Conservation (phyloP, 1,284 basidiomycete genomes). For the Hymenochaete sp. region DNA sequence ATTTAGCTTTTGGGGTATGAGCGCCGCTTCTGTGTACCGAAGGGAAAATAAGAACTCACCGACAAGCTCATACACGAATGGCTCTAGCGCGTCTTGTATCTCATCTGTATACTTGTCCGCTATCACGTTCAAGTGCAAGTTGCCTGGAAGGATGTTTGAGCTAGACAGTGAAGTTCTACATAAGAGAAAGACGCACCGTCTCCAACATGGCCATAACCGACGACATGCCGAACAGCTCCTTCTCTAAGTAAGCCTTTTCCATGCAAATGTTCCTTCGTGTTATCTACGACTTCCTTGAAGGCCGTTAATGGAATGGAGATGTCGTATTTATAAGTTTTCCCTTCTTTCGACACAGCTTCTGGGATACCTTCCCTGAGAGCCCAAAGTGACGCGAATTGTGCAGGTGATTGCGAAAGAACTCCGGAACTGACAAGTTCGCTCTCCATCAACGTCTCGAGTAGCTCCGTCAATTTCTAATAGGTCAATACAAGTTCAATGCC, state of each 20-base stretch:
- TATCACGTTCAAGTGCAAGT: slow-evolving; percentile 93
- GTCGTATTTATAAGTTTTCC: slow-evolving; percentile 97
- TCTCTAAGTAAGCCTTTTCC: slow-evolving; percentile 69
- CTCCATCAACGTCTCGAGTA: slow-evolving; percentile 78
- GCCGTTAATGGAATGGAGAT: slow-evolving; percentile 83
- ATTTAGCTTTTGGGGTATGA: slow-evolving; percentile 36
- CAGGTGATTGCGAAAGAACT: slow-evolving; percentile 86
- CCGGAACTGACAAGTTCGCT: slow-evolving; percentile 83
- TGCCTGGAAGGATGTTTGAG: slow-evolving; percentile 44
- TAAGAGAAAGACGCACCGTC: slow-evolving; percentile 56
- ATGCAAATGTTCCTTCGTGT: slow-evolving; percentile 65
- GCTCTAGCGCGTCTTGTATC: slow-evolving; percentile 84
- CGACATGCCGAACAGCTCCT: slow-evolving; percentile 69
- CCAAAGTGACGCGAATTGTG: slow-evolving; percentile 89
- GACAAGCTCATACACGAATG: slow-evolving; percentile 93
- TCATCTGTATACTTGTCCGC: slow-evolving; percentile 77
- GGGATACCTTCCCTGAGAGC: slow-evolving; percentile 90
- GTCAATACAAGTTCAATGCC: background rate
- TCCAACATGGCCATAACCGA: slow-evolving; percentile 95
- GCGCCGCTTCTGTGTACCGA: background rate
- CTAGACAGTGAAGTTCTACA: slow-evolving; percentile 11
- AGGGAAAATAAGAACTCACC: slow-evolving; percentile 35
- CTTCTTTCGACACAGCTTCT: slow-evolving; percentile 90
- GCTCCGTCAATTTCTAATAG: slow-evolving; percentile 72
- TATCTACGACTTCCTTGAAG: slow-evolving; percentile 88